Percentiles rank a stretch among this genome's conserved stretches.
Conservation (phyloP, 495 filamentous ascomycete genomes). For the Trichoderma virens region DNA sequence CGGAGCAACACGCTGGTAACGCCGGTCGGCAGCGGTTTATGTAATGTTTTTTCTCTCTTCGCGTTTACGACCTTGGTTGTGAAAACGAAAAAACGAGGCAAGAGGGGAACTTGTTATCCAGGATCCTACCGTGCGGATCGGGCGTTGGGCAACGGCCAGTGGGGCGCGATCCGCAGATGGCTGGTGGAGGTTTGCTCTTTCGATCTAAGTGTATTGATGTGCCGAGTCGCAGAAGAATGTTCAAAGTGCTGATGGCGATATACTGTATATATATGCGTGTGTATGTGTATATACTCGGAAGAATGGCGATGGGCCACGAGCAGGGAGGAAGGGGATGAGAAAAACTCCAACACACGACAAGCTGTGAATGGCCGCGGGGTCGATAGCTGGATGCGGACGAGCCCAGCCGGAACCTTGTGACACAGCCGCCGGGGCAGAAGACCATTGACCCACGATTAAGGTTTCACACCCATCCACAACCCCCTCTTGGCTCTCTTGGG, state of each 20-base stretch:
- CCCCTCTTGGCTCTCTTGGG: background rate
- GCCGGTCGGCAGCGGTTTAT: background rate
- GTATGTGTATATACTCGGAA: background rate
- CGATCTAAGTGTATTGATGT: background rate
- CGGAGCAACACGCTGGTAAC: background rate
- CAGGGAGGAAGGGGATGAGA: background rate
- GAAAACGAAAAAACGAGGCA: background rate
- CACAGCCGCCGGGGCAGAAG: background rate
- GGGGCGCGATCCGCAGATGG: constrained; percentile 4
- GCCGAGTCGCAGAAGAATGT: background rate
- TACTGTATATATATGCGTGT: too few species aligned
- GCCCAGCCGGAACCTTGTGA: background rate
- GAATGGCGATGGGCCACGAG: background rate
- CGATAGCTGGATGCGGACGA: background rate
- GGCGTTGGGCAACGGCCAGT: background rate
- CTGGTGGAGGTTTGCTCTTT: background rate
- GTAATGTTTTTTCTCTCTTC: too few species aligned
- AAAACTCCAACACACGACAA: background rate
- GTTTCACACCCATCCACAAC: background rate
- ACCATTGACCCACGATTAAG: background rate
- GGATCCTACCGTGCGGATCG: background rate
- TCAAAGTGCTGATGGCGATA: background rate
- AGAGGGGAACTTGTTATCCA: background rate
- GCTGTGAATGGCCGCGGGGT: constrained; percentile 5
- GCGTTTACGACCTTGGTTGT: too few species aligned